phyloP scores from a whole-genome alignment of 2,329 filamentous ascomycete species.

The Aspergillus pseudoviridinutans region DNA sequence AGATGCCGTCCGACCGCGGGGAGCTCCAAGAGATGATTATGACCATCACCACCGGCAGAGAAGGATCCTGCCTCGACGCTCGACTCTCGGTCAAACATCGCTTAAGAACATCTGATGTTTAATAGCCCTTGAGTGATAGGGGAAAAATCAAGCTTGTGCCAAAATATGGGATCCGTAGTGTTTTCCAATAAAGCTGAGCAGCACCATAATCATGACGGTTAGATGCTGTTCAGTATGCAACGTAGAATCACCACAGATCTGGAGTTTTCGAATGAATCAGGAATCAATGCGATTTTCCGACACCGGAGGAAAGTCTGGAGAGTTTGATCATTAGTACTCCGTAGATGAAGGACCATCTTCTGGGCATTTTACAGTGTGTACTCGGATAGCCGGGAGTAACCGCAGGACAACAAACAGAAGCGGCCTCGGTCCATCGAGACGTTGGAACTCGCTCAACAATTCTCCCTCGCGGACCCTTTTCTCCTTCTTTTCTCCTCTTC shows the following conservation, averaged over 20 bases:
- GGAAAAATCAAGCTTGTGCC: not conserved
- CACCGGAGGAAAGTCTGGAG: not conserved
- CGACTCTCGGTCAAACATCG: not conserved
- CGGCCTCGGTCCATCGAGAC: conserved; percentile 4
- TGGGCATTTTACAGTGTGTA: not conserved
- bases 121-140: not conserved
- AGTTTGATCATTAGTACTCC: not conserved
- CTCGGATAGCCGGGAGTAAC: conserved; percentile 4
- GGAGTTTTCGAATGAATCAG: not conserved
- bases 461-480: not conserved
- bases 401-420: not conserved
- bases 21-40: not conserved
- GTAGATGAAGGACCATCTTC: not conserved
- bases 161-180: not conserved
- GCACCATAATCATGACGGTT: not conserved
- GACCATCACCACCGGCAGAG: not conserved
- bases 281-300: not conserved
- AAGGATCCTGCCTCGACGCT: not conserved
- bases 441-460: conserved; percentile 2
- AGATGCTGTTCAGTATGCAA: not conserved
- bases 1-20: not conserved
- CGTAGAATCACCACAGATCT: not conserved
- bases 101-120: not conserved
- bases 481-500: not conserved
- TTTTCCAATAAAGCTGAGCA: not conserved